A percentile compares a stretch with the other conserved stretches of the same genome.
Conservation (phyloP, 1,139 yeast species). For the Spathaspora sp. region DNA sequence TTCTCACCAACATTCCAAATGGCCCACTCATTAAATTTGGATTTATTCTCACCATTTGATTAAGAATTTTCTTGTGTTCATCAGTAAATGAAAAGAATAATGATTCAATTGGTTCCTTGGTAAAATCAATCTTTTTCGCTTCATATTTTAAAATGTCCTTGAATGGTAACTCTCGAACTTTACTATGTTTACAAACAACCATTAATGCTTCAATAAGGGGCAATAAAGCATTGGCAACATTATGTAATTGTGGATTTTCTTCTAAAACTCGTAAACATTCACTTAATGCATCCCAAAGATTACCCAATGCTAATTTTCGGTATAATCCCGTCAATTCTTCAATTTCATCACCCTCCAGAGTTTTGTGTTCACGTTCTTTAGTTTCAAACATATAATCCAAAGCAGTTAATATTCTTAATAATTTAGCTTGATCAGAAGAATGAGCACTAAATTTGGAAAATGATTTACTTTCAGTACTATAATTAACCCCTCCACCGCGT, state of each 20-base stretch:
- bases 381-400: slow-evolving; percentile 76
- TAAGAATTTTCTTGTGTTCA: slow-evolving; percentile 83
- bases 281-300: slow-evolving; percentile 85
- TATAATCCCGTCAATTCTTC: slow-evolving; percentile 61
- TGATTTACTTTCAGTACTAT: slow-evolving; percentile 52
- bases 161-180: slow-evolving; percentile 62
- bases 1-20: slow-evolving; percentile 83
- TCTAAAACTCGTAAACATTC: slow-evolving; percentile 67
- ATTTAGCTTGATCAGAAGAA: slow-evolving; percentile 84
- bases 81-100: slow-evolving; percentile 87
- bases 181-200: slow-evolving; percentile 92
- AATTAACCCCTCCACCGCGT: slow-evolving; percentile 25
- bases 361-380: slow-evolving; percentile 22
- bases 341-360: slow-evolving; percentile 26
- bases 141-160: slow-evolving; percentile 59
- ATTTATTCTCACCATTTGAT: slow-evolving; percentile 88
- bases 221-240: slow-evolving; percentile 76
- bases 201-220: slow-evolving; percentile 90
- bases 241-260: slow-evolving; percentile 46
- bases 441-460: slow-evolving; percentile 74
- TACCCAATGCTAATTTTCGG: slow-evolving; percentile 67
- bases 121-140: slow-evolving; percentile 60
- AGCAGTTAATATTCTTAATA: slow-evolving; percentile 82
- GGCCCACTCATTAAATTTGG: slow-evolving; percentile 97
- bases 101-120: slow-evolving; percentile 74